Percentiles rank a stretch among this genome's conserved stretches.
These are phyloP conservation scores for Fusarium tricinctum DNA, from an alignment of 2,329 filamentous ascomycete species.

Conservation along the genomic window DNA sequence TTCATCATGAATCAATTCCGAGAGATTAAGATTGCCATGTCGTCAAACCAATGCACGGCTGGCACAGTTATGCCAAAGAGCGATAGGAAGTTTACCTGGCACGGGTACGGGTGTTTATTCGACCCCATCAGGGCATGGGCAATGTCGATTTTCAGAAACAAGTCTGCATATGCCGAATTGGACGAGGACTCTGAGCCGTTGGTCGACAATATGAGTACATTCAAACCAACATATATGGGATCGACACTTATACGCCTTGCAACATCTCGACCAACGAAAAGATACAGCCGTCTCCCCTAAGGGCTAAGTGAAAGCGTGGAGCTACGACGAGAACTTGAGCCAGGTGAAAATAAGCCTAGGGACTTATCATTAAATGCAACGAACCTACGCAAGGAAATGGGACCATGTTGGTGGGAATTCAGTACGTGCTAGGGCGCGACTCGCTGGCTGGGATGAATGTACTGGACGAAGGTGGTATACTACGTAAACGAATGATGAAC, in stretches of 20 bases:
- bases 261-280: slow-evolving; percentile 57
- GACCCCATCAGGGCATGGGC: slow-evolving; percentile 34
- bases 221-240: slow-evolving; percentile 59
- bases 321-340: neutral
- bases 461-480: neutral
- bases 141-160: slow-evolving; percentile 13
- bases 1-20: slow-evolving; percentile 28
- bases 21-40: slow-evolving; percentile 41
- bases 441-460: slow-evolving; percentile 1
- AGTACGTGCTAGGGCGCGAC: slow-evolving; percentile 7
- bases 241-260: slow-evolving; percentile 59
- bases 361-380: neutral
- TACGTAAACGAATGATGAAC: slow-evolving; percentile 1
- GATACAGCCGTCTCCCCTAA: slow-evolving; percentile 51
- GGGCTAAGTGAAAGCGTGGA: no score
- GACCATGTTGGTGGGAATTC: neutral
- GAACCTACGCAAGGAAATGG: neutral
- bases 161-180: neutral
- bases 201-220: slow-evolving; percentile 26
- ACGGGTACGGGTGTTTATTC: slow-evolving; percentile 31
- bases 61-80: neutral
- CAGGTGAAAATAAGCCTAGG: neutral
- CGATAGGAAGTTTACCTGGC: slow-evolving; percentile 18
- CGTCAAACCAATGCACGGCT: slow-evolving; percentile 6
- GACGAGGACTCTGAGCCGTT: slow-evolving; percentile 46